Evolutionary conservation across 2,329 filamentous ascomycete species (phyloP).

Genomic region (Drechslerella stenobrocha): DNA sequence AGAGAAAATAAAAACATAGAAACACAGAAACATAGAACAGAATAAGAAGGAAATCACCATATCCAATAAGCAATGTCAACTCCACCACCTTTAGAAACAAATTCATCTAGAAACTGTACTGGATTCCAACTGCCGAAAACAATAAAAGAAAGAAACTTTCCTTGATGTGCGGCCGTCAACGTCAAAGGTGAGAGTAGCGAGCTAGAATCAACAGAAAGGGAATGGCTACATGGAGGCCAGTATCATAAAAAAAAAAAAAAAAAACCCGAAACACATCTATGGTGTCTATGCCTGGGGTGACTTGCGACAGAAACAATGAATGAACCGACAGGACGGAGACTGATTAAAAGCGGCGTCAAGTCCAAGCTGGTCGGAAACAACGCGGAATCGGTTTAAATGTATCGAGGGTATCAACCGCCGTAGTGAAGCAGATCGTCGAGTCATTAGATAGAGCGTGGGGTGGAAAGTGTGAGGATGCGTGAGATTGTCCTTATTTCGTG

Average conservation of each 20-base stretch:
- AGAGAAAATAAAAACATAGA: conserved; percentile 1
- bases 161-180: not conserved
- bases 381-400: conserved; percentile 14
- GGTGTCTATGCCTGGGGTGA: conserved; percentile 47
- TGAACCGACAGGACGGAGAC: conserved; percentile 11
- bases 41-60: not conserved
- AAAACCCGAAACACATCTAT: conserved; percentile 48
- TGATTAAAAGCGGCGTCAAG: conserved; percentile 13
- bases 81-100: not conserved
- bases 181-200: too few species aligned
- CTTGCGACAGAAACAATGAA: conserved; percentile 6
- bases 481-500: too few species aligned
- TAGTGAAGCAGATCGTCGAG: conserved; percentile 36
- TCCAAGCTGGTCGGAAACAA: too few species aligned
- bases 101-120: conserved; percentile 5
- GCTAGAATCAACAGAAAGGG: too few species aligned
- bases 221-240: too few species aligned
- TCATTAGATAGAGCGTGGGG: conserved; percentile 29
- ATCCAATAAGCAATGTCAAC: not conserved
- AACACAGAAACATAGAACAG: not conserved
- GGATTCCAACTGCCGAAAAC: not conserved
- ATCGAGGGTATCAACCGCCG: conserved; percentile 46
- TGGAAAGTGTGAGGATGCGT: conserved; percentile 16
- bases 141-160: not conserved
- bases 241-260: conserved; percentile 6